Conservation (phyloP, 768 basidiomycete species). For the Cyclocybe cylindracea region DNA sequence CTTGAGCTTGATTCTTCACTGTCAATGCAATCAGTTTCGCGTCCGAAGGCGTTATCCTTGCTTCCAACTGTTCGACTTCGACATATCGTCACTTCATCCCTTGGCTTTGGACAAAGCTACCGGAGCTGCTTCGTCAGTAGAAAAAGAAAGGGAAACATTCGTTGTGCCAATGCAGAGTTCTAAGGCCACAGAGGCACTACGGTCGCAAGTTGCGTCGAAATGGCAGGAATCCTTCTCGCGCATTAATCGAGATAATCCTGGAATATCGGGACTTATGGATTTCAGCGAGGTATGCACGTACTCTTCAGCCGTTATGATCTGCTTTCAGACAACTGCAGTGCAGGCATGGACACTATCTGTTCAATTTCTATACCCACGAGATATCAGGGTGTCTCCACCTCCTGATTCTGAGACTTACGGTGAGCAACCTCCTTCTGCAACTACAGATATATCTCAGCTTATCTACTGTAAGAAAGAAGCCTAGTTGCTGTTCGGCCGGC, state of each 20-base stretch:
- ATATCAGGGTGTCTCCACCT: conserved; percentile 34
- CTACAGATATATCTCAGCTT: conserved; percentile 1
- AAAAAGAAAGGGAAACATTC: too few species aligned
- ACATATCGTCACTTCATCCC: too few species aligned
- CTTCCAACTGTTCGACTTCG: too few species aligned
- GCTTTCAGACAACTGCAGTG: not conserved
- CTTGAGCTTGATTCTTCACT: too few species aligned
- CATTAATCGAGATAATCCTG: conserved; percentile 57
- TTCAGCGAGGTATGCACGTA: conserved; percentile 57
- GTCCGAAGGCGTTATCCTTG: too few species aligned
- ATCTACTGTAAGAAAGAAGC: conserved; percentile 33
- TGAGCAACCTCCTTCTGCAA: not conserved
- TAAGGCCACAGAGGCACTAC: conserved; percentile 66
- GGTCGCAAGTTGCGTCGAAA: conserved; percentile 64
- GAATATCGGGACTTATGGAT: conserved; percentile 62
- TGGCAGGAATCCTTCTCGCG: conserved; percentile 74
- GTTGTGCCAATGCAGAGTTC: not conserved
- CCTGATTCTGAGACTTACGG: conserved; percentile 9
- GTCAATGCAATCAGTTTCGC: too few species aligned
- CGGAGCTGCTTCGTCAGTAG: too few species aligned
- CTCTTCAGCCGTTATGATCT: not conserved
- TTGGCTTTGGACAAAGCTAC: too few species aligned
- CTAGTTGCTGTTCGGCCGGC: conserved; percentile 52
- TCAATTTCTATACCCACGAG: conserved; percentile 55
- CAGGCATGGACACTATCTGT: conserved; percentile 65